phyloP scores from a whole-genome alignment of 257 asterid species.

The Solanum ossicruentum region DNA sequence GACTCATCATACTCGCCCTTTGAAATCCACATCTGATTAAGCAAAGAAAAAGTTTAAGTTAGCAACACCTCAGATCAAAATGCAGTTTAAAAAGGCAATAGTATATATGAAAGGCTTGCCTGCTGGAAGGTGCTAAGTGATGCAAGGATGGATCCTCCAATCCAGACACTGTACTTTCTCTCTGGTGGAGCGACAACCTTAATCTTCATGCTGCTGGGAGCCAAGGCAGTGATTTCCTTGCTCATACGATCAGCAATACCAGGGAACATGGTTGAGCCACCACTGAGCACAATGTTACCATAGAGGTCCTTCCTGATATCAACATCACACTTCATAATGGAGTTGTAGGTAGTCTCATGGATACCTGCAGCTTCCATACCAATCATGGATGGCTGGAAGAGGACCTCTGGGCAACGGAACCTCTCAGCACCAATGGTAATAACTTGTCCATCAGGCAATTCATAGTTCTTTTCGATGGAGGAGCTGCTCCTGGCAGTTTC shows the following conservation, averaged over 20 bases:
- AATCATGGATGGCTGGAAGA: slow-evolving; percentile 3
- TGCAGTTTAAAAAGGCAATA: not conserved
- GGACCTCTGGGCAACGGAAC: slow-evolving; percentile 1
- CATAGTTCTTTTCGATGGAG: not conserved
- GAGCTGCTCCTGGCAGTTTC: not conserved
- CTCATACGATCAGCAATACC: slow-evolving; percentile 3
- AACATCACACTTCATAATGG: not conserved
- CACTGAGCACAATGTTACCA: slow-evolving; percentile 1
- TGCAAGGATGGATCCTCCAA: slow-evolving; percentile 1
- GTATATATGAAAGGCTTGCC: not conserved
- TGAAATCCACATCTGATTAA: not conserved
- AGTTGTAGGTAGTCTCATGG: not conserved
- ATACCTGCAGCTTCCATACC: slow-evolving; percentile 5
- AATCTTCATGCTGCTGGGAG: slow-evolving; percentile 3
- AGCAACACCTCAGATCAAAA: not conserved
- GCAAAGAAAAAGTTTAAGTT: not conserved
- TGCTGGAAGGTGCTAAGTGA: slow-evolving; percentile 1
- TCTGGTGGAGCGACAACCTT: not conserved
- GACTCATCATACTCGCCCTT: slow-evolving; percentile 1
- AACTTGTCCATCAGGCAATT: not conserved
- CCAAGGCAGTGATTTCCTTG: not conserved
- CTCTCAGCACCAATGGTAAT: slow-evolving; percentile 1
- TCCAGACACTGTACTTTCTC: slow-evolving; percentile 1
- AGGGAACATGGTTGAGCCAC: slow-evolving; percentile 2
- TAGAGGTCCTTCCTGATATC: slow-evolving; percentile 1